Conservation (phyloP, 2,329 filamentous ascomycete species). For the Dothidotthia symphoricarpi region DNA sequence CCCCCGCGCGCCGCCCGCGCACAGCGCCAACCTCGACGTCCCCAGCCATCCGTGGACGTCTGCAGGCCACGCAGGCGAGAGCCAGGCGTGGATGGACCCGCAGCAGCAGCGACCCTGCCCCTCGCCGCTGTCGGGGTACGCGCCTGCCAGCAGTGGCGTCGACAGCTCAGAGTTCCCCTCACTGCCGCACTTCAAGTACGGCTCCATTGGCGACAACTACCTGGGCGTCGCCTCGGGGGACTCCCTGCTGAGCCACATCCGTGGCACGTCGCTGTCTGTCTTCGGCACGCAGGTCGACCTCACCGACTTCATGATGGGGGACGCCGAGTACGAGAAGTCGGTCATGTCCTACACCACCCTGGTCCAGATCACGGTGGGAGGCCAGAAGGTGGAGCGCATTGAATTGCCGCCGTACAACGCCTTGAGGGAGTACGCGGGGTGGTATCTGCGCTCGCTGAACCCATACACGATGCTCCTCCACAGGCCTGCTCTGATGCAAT, state of each 20-base stretch:
- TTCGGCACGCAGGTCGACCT: slow-evolving; percentile 79
- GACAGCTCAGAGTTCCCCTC: slow-evolving; percentile 22
- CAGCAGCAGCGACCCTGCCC: slow-evolving; percentile 23
- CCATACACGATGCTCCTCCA: slow-evolving; percentile 75
- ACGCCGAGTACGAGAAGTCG: slow-evolving; percentile 58
- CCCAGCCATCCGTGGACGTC: slow-evolving; percentile 20
- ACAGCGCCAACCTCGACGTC: slow-evolving; percentile 35
- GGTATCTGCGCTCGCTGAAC: slow-evolving; percentile 72
- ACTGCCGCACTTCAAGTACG: slow-evolving; percentile 49
- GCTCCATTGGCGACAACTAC: slow-evolving; percentile 59
- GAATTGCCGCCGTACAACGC: slow-evolving; percentile 62
- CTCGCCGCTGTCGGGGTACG: slow-evolving; percentile 29
- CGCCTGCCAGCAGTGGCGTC: slow-evolving; percentile 13
- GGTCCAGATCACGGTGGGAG: slow-evolving; percentile 61
- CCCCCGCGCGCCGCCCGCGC: slow-evolving; percentile 50
- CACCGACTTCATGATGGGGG: slow-evolving; percentile 65
- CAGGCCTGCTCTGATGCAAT: slow-evolving; percentile 66
- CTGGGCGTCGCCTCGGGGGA: slow-evolving; percentile 64
- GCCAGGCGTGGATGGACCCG: slow-evolving; percentile 22
- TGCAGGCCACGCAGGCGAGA: slow-evolving; percentile 11
- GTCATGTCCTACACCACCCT: slow-evolving; percentile 70
- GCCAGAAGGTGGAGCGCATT: slow-evolving; percentile 53
- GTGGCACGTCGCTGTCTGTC: slow-evolving; percentile 73
- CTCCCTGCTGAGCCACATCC: slow-evolving; percentile 68
- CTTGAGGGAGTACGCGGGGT: slow-evolving; percentile 67